Base-by-base conservation (phyloP, 306 rosid genomes). In the Nissolia schottii region DNA sequence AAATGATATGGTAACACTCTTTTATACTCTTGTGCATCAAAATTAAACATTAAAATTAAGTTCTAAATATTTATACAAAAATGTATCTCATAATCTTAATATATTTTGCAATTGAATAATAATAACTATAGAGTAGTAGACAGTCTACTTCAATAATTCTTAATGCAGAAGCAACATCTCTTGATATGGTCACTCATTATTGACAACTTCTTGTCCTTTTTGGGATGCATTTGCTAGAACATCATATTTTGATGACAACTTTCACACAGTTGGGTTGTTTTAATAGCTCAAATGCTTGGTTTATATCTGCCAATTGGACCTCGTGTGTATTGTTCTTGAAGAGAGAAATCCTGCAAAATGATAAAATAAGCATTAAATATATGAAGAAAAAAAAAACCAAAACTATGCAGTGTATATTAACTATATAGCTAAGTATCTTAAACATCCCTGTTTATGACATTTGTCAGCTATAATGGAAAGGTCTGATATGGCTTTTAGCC, bases 311-410 rank as follows among this genome's bases (percentile, higher is more conserved):
- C 37, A 77, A 37, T 25, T 9, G 27, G 49, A 77, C 53, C 34
- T 77, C 58, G 43, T 77, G 87, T 49, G 82, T 84, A 31, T 31
- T 80, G 87, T 18, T 80, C 67, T 40, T 64, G 58, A 22, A 77
- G 81, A 23, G 40, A 72, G 22, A 77, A 15, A 29, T 83, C 87
- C 87, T 79, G 79, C 14, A 43, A 23, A 3, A 2, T 3, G 1
- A 3, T 12, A 28, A 55, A 35, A 37, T 37, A 37, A 37, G 43
- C 8, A 57, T 41, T 11, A 41, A 41, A 12, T 5, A 41, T 41
- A 41, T 41, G 1, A 13, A 54, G 14, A 54, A 11, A 54, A 1
- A 19, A n/a, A n/a, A n/a, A n/a, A n/a, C n/a, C n/a, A n/a, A n/a
- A n/a, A 54, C 11, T 15, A 1, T 7, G 10, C 5, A 28, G 43